Conservation (phyloP, 768 basidiomycete species). For the Kwoniella europaea region DNA sequence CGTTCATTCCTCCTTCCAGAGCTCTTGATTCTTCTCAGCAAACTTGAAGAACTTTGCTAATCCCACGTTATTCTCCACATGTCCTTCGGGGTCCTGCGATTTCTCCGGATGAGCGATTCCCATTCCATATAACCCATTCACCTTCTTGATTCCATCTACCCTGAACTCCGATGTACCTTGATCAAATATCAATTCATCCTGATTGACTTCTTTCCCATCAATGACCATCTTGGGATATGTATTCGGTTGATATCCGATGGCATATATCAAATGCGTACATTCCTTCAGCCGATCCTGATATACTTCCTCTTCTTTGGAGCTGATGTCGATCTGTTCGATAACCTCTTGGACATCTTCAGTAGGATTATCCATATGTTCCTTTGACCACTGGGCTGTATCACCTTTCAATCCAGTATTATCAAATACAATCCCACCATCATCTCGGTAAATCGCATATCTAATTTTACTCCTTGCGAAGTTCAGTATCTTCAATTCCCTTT, state of each 20-base stretch:
- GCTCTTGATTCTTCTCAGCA: slow-evolving; percentile 30
- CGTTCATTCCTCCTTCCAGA: slow-evolving; percentile 17
- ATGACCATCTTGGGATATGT: slow-evolving; percentile 28
- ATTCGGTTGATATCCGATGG: slow-evolving; percentile 34
- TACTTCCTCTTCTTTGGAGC: slow-evolving; percentile 9
- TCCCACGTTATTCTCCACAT: slow-evolving; percentile 41
- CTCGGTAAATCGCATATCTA: slow-evolving; percentile 34
- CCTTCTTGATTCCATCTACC: slow-evolving; percentile 2
- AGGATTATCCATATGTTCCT: slow-evolving; percentile 22
- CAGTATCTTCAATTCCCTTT: slow-evolving; percentile 27
- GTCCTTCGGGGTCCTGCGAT: slow-evolving; percentile 37
- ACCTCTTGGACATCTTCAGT: not conserved
- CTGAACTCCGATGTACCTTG: slow-evolving; percentile 36
- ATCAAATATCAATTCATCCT: slow-evolving; percentile 28
- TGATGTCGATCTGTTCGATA: slow-evolving; percentile 31
- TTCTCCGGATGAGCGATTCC: slow-evolving; percentile 46
- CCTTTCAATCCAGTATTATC: slow-evolving; percentile 47
- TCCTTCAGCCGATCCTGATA: slow-evolving; percentile 28
- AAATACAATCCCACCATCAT: slow-evolving; percentile 38
- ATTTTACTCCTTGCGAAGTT: slow-evolving; percentile 36
- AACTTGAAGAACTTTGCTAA: slow-evolving; percentile 47
- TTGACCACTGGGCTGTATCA: slow-evolving; percentile 38
- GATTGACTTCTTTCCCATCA: not conserved
- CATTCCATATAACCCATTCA: slow-evolving; percentile 32
- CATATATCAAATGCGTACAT: slow-evolving; percentile 43